phyloP scores from a whole-genome alignment of 169 alveolate genomes.

The Cryptosporidium viatorum region DNA sequence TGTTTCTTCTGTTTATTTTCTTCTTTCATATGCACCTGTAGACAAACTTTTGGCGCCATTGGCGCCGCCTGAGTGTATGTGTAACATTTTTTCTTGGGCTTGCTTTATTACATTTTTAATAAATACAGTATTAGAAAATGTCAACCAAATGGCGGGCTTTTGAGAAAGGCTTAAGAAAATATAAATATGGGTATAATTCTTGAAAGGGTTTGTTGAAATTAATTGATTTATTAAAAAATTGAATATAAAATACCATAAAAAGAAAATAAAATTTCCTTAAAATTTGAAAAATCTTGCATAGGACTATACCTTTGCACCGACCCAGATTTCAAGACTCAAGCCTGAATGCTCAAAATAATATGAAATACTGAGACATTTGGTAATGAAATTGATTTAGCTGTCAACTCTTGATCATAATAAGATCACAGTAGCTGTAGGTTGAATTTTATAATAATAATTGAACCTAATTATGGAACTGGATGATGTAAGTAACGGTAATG shows the following conservation, averaged over 20 bases:
- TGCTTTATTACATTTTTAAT: neutral
- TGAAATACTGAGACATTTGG: slow-evolving; percentile 17
- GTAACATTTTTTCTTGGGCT: slow-evolving; percentile 29
- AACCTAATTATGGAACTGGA: slow-evolving; percentile 29
- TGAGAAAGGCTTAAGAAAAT: neutral
- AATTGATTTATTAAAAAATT: neutral
- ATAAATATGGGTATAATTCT: slow-evolving; percentile 1
- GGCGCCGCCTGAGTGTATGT: slow-evolving; percentile 66
- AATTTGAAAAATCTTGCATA: neutral
- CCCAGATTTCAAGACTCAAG: neutral
- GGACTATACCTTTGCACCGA: slow-evolving; percentile 1
- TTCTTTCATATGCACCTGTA: slow-evolving; percentile 46
- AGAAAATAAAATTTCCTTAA: neutral
- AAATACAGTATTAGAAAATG: neutral
- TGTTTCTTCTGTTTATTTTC: neutral
- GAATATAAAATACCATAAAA: neutral
- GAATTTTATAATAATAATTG: neutral
- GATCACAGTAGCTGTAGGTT: slow-evolving; percentile 13
- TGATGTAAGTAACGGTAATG: slow-evolving; percentile 15
- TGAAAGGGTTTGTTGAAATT: neutral
- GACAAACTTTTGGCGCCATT: slow-evolving; percentile 17
- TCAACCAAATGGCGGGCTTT: slow-evolving; percentile 47
- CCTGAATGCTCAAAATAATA: neutral
- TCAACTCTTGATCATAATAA: slow-evolving; percentile 34
- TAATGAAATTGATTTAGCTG: slow-evolving; percentile 10